phyloP scores from a whole-genome alignment of 345 rosid genomes.

The Combretum micranthum region DNA sequence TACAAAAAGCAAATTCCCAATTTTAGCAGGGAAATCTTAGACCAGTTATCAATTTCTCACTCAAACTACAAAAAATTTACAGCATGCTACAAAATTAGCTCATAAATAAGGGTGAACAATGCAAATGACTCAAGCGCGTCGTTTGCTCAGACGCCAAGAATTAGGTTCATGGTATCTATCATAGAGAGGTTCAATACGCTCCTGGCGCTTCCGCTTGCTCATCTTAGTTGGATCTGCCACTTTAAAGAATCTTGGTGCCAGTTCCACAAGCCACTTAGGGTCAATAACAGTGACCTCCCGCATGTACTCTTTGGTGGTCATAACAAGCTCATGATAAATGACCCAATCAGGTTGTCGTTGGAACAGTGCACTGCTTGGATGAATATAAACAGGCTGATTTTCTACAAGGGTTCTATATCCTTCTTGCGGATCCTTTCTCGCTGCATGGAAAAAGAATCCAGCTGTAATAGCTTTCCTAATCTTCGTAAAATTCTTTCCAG shows the following conservation, averaged over 20 bases:
- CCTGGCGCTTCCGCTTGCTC: constrained; percentile 91
- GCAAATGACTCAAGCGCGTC: constrained; percentile 50
- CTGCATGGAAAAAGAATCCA: constrained; percentile 83
- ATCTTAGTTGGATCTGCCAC: constrained; percentile 75
- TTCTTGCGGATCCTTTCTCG: constrained; percentile 84
- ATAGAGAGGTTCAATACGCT: constrained; percentile 79
- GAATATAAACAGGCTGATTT: constrained; percentile 84
- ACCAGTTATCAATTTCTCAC: no score
- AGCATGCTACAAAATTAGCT: no score
- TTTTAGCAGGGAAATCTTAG: no score
- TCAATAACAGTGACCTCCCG: constrained; percentile 78
- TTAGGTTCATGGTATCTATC: constrained; percentile 89
- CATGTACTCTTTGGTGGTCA: constrained; percentile 94
- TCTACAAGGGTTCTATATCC: constrained; percentile 79
- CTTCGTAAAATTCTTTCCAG: constrained; percentile 68
- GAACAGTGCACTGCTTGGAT: constrained; percentile 86
- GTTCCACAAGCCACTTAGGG: constrained; percentile 89
- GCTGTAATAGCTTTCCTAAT: constrained; percentile 83
- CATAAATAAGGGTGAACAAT: not conserved
- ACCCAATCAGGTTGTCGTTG: constrained; percentile 98
- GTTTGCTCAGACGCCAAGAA: constrained; percentile 81
- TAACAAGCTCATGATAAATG: constrained; percentile 84
- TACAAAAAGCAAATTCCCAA: no score
- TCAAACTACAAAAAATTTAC: no score
- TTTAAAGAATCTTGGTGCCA: constrained; percentile 88